phyloP scores from a whole-genome alignment of 2,329 filamentous ascomycete genomes.

The Cytospora paraplurivora region DNA sequence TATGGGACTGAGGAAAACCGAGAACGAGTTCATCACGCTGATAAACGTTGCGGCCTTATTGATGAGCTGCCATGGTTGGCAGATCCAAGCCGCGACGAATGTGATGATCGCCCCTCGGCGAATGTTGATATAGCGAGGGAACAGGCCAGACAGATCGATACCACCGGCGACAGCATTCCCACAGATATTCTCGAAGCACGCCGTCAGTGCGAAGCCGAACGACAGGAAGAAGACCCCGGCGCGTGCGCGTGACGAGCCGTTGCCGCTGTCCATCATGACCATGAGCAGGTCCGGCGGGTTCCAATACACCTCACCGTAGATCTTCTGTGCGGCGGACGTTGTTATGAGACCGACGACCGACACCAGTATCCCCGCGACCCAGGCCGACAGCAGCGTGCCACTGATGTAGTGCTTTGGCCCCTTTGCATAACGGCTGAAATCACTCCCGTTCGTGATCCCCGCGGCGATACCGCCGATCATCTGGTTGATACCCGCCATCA shows the following conservation, averaged over 20 bases:
- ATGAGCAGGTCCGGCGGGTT: constrained; percentile 48
- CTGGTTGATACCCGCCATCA: constrained; percentile 49
- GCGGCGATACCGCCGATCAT: constrained; percentile 44
- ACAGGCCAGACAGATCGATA: constrained; percentile 32
- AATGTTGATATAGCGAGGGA: constrained; percentile 37
- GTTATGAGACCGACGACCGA: constrained; percentile 47
- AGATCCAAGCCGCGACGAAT: constrained; percentile 36
- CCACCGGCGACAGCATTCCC: constrained; percentile 37
- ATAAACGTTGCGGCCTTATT: constrained; percentile 37
- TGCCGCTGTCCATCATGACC: constrained; percentile 47
- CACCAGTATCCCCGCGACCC: constrained; percentile 44
- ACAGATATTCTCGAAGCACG: constrained; percentile 46
- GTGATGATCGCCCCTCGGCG: constrained; percentile 37
- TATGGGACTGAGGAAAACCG: constrained; percentile 43
- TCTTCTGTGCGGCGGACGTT: constrained; percentile 45
- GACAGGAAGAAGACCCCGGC: constrained; percentile 38
- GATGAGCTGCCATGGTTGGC: constrained; percentile 39
- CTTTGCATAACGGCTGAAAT: constrained; percentile 47
- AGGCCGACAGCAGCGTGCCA: constrained; percentile 44
- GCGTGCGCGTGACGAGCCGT: constrained; percentile 39
- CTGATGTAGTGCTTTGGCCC: constrained; percentile 40
- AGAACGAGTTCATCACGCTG: constrained; percentile 43
- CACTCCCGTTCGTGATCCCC: constrained; percentile 46
- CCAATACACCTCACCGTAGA: constrained; percentile 51
- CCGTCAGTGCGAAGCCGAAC: constrained; percentile 43